Base-by-base conservation (phyloP, 1,284 basidiomycete species). In the Moesziomyces globuligerus region DNA sequence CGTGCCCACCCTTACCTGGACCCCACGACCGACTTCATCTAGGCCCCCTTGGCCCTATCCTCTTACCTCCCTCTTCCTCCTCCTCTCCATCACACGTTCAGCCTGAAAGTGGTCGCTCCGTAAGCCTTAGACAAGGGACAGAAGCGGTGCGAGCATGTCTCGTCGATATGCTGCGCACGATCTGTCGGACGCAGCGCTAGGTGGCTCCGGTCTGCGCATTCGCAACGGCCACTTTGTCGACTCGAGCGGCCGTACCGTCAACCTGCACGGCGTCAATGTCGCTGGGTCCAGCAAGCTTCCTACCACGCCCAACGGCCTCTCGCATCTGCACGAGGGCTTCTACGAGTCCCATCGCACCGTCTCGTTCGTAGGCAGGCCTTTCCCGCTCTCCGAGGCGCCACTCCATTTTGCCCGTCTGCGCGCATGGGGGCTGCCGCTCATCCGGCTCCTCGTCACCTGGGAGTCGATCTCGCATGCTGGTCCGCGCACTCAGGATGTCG, bases 401-500 rank as follows among this genome's bases (percentile, higher is more conserved):
- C 34, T 65, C 21, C 83, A 83, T 46, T 76, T 83, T 29, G 48
- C 71, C 9, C 76, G 84, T 0, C 57, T 85, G 0, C 47, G 57
- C 2, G 62, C 76, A 1, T 85, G 83, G 83, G 84, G 84, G 1
- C 61, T 83, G 17, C 78, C 83, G 8, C 76, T 83, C 25, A 67
- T 85, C 34, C 74, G 84, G 0, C 93, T 70, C 86, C 92, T 55
- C 90, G 88, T 98, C 4, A 96, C 94, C 1, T 98, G 95, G 96
- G 95, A 98, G 80, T 92, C 94, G 0, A 86, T 98, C 21, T 93
- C 97, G 78, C 96, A 98, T 77, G 87, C 86, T 51, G 94, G 80
- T 0, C 80, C 80, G 0, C 39, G 40, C 13, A 55, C 46, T 10
- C 38, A 65, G 2, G 3, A 83, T 88, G 44, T 94, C 92, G 94